A percentile compares a stretch with the other conserved stretches of the same genome.
Conservation (phyloP, 2,329 filamentous ascomycete genomes). For the Neonectria sp. region DNA sequence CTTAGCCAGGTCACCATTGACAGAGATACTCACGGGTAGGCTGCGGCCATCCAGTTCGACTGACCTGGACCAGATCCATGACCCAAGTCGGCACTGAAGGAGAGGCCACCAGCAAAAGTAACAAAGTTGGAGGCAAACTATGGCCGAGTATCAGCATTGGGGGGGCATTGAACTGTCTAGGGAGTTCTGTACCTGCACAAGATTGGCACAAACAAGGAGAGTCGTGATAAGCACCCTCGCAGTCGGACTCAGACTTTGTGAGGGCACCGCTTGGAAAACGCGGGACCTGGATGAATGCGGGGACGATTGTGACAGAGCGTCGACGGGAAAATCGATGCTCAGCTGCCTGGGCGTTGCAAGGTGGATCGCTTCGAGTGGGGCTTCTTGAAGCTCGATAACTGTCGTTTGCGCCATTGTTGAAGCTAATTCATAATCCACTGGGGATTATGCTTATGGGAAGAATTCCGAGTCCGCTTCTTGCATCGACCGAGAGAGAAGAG, state of each 20-base stretch:
- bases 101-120: slow-evolving; percentile 19
- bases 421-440: not conserved
- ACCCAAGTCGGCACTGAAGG: slow-evolving; percentile 23
- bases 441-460: not conserved
- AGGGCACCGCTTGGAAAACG: slow-evolving; percentile 20
- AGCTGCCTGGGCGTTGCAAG: not conserved
- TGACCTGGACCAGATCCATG: slow-evolving; percentile 46
- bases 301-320: not conserved
- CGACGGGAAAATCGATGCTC: not conserved
- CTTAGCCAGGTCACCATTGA: too few species aligned
- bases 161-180: not conserved
- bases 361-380: not conserved
- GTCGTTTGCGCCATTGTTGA: slow-evolving; percentile 21
- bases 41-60: slow-evolving; percentile 58
- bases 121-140: slow-evolving; percentile 26
- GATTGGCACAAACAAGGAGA: slow-evolving; percentile 23
- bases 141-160: not conserved
- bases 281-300: not conserved
- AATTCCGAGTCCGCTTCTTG: not conserved
- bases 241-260: slow-evolving; percentile 7
- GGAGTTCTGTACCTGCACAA: slow-evolving; percentile 11
- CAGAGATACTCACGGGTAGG: slow-evolving; percentile 51
- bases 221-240: slow-evolving; percentile 10
- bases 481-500: not conserved
- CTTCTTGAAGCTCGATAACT: slow-evolving; percentile 19